Percentiles rank a stretch among this genome's conserved stretches.
These are phyloP conservation scores for Scleroderma bovista DNA, from an alignment of 768 basidiomycete species.

Conservation along the genomic window DNA sequence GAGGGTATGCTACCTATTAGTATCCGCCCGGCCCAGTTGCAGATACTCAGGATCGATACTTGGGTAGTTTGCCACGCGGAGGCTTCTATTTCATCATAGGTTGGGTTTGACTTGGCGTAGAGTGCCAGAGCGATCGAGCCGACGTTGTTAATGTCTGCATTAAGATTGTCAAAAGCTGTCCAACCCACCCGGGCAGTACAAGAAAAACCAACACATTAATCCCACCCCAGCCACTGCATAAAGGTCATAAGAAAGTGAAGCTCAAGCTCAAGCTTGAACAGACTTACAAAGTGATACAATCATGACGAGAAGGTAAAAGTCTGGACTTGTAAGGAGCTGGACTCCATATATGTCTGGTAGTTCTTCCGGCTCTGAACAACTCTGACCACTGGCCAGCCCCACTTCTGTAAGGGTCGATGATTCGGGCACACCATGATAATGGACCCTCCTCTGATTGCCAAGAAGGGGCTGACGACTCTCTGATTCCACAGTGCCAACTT, in stretches of 20 bases:
- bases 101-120: no score
- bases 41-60: no score
- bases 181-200: no score
- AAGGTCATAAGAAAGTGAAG: conserved; percentile 1
- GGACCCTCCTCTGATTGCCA: no score
- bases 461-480: no score
- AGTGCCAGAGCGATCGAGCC: no score
- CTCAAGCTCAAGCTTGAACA: not conserved
- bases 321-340: conserved; percentile 44
- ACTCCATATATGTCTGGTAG: conserved; percentile 50
- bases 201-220: conserved; percentile 57
- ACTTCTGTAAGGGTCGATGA: not conserved
- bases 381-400: not conserved
- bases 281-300: conserved; percentile 54
- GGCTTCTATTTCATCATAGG: no score
- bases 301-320: no score
- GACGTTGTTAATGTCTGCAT: no score
- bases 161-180: not conserved
- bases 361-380: conserved; percentile 11
- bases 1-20: conserved; percentile 71
- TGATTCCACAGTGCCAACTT: no score
- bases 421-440: not conserved
- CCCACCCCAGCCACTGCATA: conserved; percentile 65
- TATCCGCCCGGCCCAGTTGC: no score
- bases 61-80: no score